Evolutionary conservation across 179 eudicot genomes (phyloP).

Genomic region (Actinidia arguta): DNA sequence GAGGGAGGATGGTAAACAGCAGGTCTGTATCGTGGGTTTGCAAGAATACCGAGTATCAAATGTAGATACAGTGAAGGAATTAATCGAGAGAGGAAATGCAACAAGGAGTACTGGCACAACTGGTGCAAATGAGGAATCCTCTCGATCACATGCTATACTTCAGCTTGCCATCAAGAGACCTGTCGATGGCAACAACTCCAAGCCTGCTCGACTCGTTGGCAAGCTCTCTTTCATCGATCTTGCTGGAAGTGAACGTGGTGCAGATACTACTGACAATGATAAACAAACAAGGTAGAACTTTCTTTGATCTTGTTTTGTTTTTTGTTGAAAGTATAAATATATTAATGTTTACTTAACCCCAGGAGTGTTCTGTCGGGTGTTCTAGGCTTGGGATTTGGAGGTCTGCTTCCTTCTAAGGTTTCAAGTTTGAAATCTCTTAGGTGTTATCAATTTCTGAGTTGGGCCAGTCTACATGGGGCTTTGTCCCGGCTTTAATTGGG

Average conservation of each 20-base stretch:
- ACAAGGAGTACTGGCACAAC: constrained; percentile 98
- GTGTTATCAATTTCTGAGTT: no score
- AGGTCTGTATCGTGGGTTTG: constrained; percentile 98
- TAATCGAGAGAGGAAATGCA: constrained; percentile 90
- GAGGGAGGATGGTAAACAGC: constrained; percentile 97
- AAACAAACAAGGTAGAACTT: constrained; percentile 80
- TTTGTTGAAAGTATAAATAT: no score
- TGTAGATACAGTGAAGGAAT: constrained; percentile 75
- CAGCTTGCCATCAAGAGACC: constrained; percentile 87
- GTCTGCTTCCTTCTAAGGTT: no score
- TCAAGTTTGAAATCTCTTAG: no score
- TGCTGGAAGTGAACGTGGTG: constrained; percentile 99
- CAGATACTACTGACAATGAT: constrained; percentile 98
- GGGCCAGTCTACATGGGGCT: no score
- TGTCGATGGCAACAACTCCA: constrained; percentile 73
- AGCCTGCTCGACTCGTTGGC: constrained; percentile 83
- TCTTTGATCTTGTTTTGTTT: no score
- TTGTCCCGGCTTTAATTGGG: no score
- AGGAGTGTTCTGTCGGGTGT: no score
- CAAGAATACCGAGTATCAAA: constrained; percentile 85
- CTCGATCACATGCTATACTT: constrained; percentile 97
- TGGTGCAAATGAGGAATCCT: constrained; percentile 99
- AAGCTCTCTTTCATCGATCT: constrained; percentile 98
- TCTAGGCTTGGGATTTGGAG: no score
- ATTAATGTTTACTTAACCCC: no score